Conservation (phyloP, 495 filamentous ascomycete species). For the Xylaria bambusicola region DNA sequence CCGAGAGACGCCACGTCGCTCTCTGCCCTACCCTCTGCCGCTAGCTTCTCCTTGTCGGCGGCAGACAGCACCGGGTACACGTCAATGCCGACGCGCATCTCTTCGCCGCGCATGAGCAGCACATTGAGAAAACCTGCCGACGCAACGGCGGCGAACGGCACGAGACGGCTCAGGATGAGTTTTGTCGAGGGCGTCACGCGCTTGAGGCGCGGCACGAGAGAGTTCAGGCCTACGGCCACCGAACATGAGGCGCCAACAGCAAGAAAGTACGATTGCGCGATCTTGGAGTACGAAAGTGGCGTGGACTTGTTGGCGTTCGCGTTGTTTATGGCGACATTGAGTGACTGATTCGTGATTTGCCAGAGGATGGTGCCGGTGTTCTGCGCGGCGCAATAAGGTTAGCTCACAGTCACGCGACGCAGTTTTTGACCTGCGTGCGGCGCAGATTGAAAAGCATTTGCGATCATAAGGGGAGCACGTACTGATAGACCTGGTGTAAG, state of each 20-base stretch:
- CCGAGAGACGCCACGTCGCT: conserved; percentile 68
- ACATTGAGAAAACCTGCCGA: conserved; percentile 90
- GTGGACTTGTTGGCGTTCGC: conserved; percentile 97
- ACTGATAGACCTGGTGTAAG: conserved; percentile 80
- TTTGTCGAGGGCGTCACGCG: conserved; percentile 70
- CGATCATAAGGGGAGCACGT: conserved; percentile 27
- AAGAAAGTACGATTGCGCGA: conserved; percentile 86
- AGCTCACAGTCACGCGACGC: conserved; percentile 4
- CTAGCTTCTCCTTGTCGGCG: conserved; percentile 55
- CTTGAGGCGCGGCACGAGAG: conserved; percentile 81
- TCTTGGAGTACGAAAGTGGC: conserved; percentile 73
- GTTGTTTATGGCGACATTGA: conserved; percentile 96
- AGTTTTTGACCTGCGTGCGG: no score
- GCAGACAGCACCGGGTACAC: conserved; percentile 77
- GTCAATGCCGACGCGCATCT: conserved; percentile 91
- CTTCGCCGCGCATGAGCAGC: conserved; percentile 95
- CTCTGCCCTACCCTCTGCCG: conserved; percentile 53
- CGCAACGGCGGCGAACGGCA: conserved; percentile 94
- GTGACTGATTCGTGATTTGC: conserved; percentile 96
- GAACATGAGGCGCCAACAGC: conserved; percentile 91
- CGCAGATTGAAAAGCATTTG: background rate
- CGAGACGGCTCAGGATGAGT: conserved; percentile 74
- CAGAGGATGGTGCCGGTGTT: conserved; percentile 87
- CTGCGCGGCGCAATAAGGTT: conserved; percentile 46
- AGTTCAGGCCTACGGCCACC: conserved; percentile 90